These are phyloP conservation scores for Tricholoma saponaceum DNA, from an alignment of 768 basidiomycete genomes.

Conservation along the genomic window DNA sequence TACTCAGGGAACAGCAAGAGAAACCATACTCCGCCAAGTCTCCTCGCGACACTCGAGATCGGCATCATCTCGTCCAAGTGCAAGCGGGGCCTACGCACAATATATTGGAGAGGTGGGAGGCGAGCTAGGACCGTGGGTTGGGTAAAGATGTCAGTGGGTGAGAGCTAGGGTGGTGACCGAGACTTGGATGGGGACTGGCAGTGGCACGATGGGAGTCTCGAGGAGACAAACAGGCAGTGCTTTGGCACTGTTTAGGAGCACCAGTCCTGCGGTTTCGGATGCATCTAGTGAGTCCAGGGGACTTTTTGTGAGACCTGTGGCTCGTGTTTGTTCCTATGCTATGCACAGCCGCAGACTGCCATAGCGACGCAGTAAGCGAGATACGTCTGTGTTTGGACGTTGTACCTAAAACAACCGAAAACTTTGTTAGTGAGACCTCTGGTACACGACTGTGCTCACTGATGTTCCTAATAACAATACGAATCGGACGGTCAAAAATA, in stretches of 20 bases:
- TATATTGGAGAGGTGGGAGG: constrained; percentile 88
- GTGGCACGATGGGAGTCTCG: constrained; percentile 75
- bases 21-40: constrained; percentile 14
- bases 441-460: no score
- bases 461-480: no score
- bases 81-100: constrained; percentile 73
- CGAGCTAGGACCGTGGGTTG: constrained; percentile 83
- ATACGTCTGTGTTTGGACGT: no score
- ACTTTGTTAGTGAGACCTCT: no score
- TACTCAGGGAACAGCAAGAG: constrained; percentile 15
- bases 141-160: constrained; percentile 74
- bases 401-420: no score
- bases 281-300: constrained; percentile 60
- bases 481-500: no score
- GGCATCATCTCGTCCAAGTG: constrained; percentile 84
- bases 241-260: constrained; percentile 54
- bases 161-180: constrained; percentile 21
- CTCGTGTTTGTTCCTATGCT: no score
- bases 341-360: no score
- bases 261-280: constrained; percentile 62
- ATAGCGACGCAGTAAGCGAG: no score
- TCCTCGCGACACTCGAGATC: constrained; percentile 70
- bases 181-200: constrained; percentile 50
- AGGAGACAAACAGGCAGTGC: constrained; percentile 37
- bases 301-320: constrained; percentile 80